These are phyloP conservation scores for Agastache rugosa DNA, from an alignment of 257 asterid species.

Conservation along the genomic window DNA sequence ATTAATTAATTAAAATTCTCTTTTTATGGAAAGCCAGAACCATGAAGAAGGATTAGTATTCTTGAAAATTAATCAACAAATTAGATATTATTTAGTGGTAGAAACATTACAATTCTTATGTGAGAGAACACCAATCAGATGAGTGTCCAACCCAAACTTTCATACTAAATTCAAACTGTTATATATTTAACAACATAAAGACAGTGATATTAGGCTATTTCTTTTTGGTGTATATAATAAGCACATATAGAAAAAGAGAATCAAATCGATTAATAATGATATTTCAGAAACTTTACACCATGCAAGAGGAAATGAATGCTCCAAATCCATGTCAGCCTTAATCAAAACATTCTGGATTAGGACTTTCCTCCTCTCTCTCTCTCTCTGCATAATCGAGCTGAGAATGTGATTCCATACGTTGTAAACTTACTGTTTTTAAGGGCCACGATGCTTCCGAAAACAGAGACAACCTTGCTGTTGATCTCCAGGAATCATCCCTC, in stretches of 20 bases:
- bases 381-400: constrained; percentile 29
- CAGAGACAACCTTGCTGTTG: constrained; percentile 72
- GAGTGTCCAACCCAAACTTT: background rate
- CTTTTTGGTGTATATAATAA: background rate
- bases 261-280: constrained; percentile 43
- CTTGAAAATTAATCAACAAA: background rate
- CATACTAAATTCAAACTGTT: background rate
- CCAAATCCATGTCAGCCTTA: constrained; percentile 18
- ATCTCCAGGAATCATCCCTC: constrained; percentile 80
- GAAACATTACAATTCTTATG: background rate
- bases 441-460: constrained; percentile 66
- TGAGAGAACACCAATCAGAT: background rate
- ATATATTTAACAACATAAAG: background rate
- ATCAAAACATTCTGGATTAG: constrained; percentile 35
- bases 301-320: constrained; percentile 29
- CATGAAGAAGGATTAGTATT: background rate
- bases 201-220: background rate
- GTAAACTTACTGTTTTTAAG: constrained; percentile 40
- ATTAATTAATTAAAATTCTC: too few species aligned
- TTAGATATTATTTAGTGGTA: background rate
- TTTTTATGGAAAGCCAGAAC: background rate
- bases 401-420: constrained; percentile 37
- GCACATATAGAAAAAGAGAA: background rate
- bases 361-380: constrained; percentile 37
- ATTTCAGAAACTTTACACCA: constrained; percentile 38